phyloP scores from a whole-genome alignment of 345 rosid species.

The Abelmoschus esculentus region DNA sequence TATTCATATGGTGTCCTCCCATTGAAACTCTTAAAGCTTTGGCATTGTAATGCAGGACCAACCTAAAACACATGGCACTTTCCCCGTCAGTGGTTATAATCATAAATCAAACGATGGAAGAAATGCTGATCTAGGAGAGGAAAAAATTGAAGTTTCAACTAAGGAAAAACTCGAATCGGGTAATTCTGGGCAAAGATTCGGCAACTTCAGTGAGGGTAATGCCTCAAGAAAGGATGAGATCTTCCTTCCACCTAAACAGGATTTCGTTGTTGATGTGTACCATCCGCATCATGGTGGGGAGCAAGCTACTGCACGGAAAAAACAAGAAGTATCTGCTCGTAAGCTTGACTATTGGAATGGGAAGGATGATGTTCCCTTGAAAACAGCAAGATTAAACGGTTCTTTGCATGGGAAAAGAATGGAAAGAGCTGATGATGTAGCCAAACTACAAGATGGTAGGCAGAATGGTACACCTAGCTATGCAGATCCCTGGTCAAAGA shows the following conservation, averaged over 20 bases:
- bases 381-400: conserved; percentile 32
- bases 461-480: conserved; percentile 29
- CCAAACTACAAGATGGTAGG: conserved; percentile 26
- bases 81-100: conserved; percentile 16
- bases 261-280: conserved; percentile 22
- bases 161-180: conserved; percentile 20
- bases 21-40: background rate
- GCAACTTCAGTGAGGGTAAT: conserved; percentile 24
- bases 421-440: conserved; percentile 21
- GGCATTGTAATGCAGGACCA: conserved; percentile 38
- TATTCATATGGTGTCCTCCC: conserved; percentile 7
- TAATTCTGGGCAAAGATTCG: conserved; percentile 22
- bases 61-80: conserved; percentile 28
- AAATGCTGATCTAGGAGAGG: conserved; percentile 18
- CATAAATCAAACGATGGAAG: too few species aligned
- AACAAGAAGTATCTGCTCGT: conserved; percentile 31
- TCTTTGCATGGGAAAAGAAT: conserved; percentile 34
- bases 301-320: conserved; percentile 13
- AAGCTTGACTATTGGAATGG: conserved; percentile 26
- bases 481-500: conserved; percentile 22
- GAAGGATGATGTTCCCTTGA: conserved; percentile 34
- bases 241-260: conserved; percentile 26
- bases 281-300: conserved; percentile 21
- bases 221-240: conserved; percentile 9
- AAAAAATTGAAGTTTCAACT: conserved; percentile 18